phyloP scores from a whole-genome alignment of 2,329 filamentous ascomycete genomes.

The Phialophora verrucosa region DNA sequence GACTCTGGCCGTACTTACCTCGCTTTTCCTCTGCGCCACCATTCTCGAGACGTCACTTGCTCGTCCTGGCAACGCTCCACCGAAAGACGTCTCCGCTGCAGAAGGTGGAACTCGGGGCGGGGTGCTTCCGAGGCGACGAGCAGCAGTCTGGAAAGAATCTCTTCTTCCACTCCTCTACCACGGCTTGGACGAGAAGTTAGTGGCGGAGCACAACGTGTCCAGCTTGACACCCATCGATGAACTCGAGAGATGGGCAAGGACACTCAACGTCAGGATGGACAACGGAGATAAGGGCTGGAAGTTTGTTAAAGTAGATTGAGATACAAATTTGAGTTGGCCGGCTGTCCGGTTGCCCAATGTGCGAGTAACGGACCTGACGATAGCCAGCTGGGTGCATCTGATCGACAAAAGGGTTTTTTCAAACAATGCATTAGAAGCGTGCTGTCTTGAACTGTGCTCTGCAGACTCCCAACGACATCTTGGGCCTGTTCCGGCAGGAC shows the following conservation, averaged over 20 bases:
- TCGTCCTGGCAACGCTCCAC: background rate
- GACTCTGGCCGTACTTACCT: background rate
- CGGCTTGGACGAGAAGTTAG: background rate
- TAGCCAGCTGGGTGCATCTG: too few species aligned
- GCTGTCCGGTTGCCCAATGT: too few species aligned
- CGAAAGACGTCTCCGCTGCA: background rate
- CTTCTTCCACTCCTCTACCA: conserved; percentile 6
- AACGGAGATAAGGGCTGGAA: background rate
- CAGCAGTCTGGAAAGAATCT: conserved; percentile 6
- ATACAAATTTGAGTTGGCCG: background rate
- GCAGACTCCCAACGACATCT: background rate
- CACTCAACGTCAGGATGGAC: background rate
- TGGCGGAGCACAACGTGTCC: background rate
- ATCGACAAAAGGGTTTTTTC: too few species aligned
- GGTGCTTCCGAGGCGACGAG: background rate
- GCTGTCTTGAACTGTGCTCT: background rate
- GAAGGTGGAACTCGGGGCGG: background rate
- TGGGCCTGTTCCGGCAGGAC: background rate
- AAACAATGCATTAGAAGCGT: too few species aligned
- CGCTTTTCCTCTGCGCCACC: background rate
- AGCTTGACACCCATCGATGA: conserved; percentile 1
- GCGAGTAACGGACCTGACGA: too few species aligned
- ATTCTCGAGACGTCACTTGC: background rate
- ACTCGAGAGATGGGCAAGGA: conserved; percentile 1
- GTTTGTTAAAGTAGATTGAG: conserved; percentile 1